Percentiles rank a stretch among this genome's conserved stretches.
Conservation (phyloP, 306 rosid species). For the Myrica gale region DNA sequence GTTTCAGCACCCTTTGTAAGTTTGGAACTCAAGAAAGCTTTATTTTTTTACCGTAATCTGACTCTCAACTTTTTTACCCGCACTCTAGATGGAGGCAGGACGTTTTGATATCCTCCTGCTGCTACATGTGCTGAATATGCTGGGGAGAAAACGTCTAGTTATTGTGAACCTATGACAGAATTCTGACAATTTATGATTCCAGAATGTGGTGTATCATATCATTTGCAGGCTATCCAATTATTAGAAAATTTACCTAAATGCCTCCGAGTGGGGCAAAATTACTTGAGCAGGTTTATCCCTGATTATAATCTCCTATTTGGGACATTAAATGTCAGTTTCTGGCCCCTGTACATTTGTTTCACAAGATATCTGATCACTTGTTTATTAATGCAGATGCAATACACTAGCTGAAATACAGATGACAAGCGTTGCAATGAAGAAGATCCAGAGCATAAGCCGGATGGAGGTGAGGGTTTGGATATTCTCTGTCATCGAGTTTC, state of each 20-base stretch:
- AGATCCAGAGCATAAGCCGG: constrained; percentile 35
- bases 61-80: background rate
- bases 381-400: constrained; percentile 50
- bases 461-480: constrained; percentile 46
- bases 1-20: constrained; percentile 81
- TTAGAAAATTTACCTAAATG: background rate
- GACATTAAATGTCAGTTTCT: background rate
- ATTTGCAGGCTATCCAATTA: background rate
- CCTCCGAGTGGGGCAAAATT: background rate
- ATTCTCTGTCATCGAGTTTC: constrained; percentile 30
- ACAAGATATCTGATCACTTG: constrained; percentile 22
- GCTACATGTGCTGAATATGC: background rate
- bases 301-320: background rate
- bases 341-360: background rate
- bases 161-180: constrained; percentile 8
- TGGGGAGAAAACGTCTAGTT: background rate
- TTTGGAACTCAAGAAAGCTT: constrained; percentile 28
- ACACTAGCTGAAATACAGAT: constrained; percentile 45
- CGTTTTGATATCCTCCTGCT: constrained; percentile 2
- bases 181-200: constrained; percentile 13
- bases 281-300: background rate
- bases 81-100: background rate
- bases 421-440: constrained; percentile 46
- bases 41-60: background rate
- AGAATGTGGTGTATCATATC: constrained; percentile 12